Base-by-base conservation (phyloP, 2,329 filamentous ascomycete species). In the Epichloe sp. region DNA sequence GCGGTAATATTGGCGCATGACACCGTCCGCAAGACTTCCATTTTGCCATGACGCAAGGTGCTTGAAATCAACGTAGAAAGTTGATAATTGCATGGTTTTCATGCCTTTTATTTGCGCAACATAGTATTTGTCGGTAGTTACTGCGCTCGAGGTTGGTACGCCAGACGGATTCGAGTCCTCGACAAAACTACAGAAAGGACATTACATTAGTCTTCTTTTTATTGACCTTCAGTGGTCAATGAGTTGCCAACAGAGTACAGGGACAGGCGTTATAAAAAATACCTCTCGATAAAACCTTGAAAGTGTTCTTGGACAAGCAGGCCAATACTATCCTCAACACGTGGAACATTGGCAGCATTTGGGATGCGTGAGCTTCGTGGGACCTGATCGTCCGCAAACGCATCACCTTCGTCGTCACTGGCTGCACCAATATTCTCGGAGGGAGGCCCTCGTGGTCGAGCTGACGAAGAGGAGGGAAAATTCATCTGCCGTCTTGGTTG, bases 1-100 rank as follows among this genome's bases (percentile, higher is more conserved):
- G 58, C 93, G 87, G 68, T 96, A 97, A 73, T 96, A 97, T 63
- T 94, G 86, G 60, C 82, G 83, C 57, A 89, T 85, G 55, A 97
- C 85, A 48, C 88, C 91, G 55, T 88, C 83, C 42, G 91, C 88
- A 49, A 98, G 73, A 52, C 86, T 83, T 49, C 86, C 87, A 58
- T 90, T 85, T 60, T 86, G 82, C 66, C 83, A 85, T 37, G 81
- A 77, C 52, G 82, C 78, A 34, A 98, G 73, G 66, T 98, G 93
- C 57, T 83, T 87, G 69, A 83, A 93, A 69, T 94, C 88, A 62
- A 94, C 79, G 64, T 93, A 94, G 52, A 93, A 80, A 5, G 87
- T 93, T 1, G 87, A 91, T n/a, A 91, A 77, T 56, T 81, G 75
- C 64, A 85, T 86, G 21, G 77, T 76, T 52, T 79, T 77, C 75